These are phyloP conservation scores for Rhizoctonia solani DNA, from an alignment of 1,284 basidiomycete genomes.

Conservation along the genomic window DNA sequence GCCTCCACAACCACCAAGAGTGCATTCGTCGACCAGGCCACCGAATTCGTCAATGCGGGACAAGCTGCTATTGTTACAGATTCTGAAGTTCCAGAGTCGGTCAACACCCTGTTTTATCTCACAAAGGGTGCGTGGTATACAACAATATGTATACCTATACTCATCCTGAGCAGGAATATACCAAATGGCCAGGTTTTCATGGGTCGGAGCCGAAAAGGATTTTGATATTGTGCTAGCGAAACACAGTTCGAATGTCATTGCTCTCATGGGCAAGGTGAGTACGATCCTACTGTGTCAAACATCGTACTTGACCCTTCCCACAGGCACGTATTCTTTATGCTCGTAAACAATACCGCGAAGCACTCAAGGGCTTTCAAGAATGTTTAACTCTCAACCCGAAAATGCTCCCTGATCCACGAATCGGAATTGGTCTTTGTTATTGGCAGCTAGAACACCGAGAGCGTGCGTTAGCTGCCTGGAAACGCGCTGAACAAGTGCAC, in stretches of 20 bases:
- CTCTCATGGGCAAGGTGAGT: slow-evolving; percentile 72
- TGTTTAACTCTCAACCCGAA: slow-evolving; percentile 76
- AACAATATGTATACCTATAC: not conserved
- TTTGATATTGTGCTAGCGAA: slow-evolving; percentile 81
- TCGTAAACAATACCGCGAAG: slow-evolving; percentile 72
- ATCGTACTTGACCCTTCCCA: slow-evolving; percentile 12
- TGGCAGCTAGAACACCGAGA: slow-evolving; percentile 83
- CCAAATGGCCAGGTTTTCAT: slow-evolving; percentile 75
- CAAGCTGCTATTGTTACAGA: slow-evolving; percentile 59
- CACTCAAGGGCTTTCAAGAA: slow-evolving; percentile 82
- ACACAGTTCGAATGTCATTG: slow-evolving; percentile 82
- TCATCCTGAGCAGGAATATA: slow-evolving; percentile 62
- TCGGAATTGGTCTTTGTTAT: slow-evolving; percentile 90
- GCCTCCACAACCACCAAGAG: slow-evolving; percentile 66
- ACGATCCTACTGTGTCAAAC: not conserved
- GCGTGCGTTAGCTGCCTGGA: slow-evolving; percentile 84
- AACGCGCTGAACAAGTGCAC: slow-evolving; percentile 80
- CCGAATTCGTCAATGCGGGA: slow-evolving; percentile 68
- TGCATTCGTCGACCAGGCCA: slow-evolving; percentile 68
- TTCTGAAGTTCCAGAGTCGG: slow-evolving; percentile 51
- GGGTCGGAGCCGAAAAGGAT: slow-evolving; percentile 75
- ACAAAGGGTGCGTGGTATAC: slow-evolving; percentile 61
- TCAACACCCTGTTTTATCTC: slow-evolving; percentile 58
- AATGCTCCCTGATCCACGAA: slow-evolving; percentile 85
- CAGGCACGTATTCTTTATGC: slow-evolving; percentile 84